Evolutionary conservation across 306 rosid genomes (phyloP).

Genomic region (Vigna unguiculata): DNA sequence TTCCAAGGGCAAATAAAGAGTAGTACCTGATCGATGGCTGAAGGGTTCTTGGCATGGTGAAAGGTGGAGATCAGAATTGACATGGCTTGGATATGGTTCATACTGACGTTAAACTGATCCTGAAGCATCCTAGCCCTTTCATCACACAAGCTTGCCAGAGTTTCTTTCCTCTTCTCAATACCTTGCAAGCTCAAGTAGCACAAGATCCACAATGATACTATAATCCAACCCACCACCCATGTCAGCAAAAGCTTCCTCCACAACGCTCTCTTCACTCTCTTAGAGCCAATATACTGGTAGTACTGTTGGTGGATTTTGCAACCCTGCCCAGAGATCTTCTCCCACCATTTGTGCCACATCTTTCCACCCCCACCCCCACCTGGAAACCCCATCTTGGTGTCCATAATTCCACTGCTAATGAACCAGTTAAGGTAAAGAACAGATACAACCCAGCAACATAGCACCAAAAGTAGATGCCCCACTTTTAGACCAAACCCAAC

Average conservation of each 20-base stretch:
- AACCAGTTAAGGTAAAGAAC: constrained; percentile 78
- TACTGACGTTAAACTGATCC: constrained; percentile 95
- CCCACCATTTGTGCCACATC: constrained; percentile 74
- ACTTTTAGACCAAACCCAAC: constrained; percentile 81
- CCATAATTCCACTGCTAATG: constrained; percentile 61
- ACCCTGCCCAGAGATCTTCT: constrained; percentile 56
- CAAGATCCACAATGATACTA: constrained; percentile 69
- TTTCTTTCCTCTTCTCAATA: constrained; percentile 86
- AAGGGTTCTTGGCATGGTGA: constrained; percentile 83
- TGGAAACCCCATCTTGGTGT: constrained; percentile 65
- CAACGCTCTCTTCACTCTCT: constrained; percentile 56
- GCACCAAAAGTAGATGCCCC: constrained; percentile 85
- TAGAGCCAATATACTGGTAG: constrained; percentile 65
- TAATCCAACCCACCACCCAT: constrained; percentile 70
- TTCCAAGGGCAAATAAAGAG: not conserved
- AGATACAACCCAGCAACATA: constrained; percentile 74
- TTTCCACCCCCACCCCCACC: constrained; percentile 60
- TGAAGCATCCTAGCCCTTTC: constrained; percentile 97
- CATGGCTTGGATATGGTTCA: constrained; percentile 99
- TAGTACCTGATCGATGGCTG: constrained; percentile 92
- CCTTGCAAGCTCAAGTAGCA: constrained; percentile 69
- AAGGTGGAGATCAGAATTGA: constrained; percentile 91
- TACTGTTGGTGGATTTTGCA: constrained; percentile 61
- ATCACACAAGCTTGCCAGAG: constrained; percentile 91
- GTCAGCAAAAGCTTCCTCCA: constrained; percentile 64